Evolutionary conservation across 2,329 filamentous ascomycete species (phyloP).

Genomic region (Neopestalotiopsis sp.): DNA sequence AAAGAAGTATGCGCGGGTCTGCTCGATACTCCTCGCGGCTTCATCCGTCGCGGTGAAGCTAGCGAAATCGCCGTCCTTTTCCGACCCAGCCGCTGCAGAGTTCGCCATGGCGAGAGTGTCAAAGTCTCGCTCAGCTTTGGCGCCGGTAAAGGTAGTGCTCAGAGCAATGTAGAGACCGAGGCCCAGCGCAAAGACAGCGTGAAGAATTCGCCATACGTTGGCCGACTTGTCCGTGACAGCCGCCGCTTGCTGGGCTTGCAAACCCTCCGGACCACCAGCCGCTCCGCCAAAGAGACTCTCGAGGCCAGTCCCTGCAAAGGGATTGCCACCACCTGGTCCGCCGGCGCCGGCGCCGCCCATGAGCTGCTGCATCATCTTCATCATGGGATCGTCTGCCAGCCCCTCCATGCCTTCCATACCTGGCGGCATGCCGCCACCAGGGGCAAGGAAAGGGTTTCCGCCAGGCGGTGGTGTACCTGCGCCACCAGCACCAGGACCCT

Average conservation of each 20-base stretch:
- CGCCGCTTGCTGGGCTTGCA: constrained; percentile 27
- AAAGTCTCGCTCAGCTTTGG: constrained; percentile 61
- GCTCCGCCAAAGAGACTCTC: constrained; percentile 31
- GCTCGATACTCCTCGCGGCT: constrained; percentile 32
- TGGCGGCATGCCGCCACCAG: constrained; percentile 27
- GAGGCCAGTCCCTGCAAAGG: constrained; percentile 37
- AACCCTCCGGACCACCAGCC: constrained; percentile 40
- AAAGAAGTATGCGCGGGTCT: constrained; percentile 64
- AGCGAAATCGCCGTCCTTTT: constrained; percentile 9
- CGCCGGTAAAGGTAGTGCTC: constrained; percentile 71
- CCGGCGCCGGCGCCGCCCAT: constrained; percentile 51
- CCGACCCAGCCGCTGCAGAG: constrained; percentile 6
- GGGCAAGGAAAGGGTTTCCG: constrained; percentile 28
- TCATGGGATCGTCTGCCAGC: constrained; percentile 65
- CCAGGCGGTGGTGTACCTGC: constrained; percentile 20
- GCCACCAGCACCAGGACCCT: constrained; percentile 39
- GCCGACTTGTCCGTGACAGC: constrained; percentile 41
- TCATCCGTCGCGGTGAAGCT: constrained; percentile 13
- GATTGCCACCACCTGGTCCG: constrained; percentile 40
- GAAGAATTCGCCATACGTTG: constrained; percentile 73
- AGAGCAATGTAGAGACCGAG: constrained; percentile 75
- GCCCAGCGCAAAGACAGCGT: constrained; percentile 72
- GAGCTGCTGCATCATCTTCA: constrained; percentile 79
- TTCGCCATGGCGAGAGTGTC: constrained; percentile 23
- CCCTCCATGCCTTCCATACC: constrained; percentile 41